These are phyloP conservation scores for Leucocoprinus leucothites DNA, from an alignment of 768 basidiomycete genomes.

Conservation along the genomic window DNA sequence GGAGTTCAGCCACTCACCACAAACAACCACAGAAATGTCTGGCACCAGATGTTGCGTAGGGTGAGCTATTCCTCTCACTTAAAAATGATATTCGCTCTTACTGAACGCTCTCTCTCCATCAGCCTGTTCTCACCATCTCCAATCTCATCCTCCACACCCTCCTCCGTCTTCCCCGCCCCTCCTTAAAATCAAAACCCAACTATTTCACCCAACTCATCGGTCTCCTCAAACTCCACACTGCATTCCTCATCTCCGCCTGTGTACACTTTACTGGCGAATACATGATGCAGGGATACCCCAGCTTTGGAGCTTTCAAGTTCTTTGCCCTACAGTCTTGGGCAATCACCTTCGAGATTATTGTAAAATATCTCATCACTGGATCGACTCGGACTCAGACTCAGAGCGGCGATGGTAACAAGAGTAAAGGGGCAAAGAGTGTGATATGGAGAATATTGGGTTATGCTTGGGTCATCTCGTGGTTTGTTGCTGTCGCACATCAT, in stretches of 20 bases:
- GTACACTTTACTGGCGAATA: conserved; percentile 27
- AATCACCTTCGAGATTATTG: conserved; percentile 23
- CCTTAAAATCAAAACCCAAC: not conserved
- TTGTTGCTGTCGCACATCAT: conserved; percentile 1
- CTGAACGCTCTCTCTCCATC: not conserved
- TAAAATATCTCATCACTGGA: conserved; percentile 16
- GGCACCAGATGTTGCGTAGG: conserved; percentile 35
- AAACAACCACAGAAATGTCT: conserved; percentile 16
- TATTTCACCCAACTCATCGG: conserved; percentile 18
- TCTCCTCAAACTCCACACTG: conserved; percentile 17
- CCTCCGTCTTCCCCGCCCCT: not conserved
- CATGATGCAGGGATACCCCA: conserved; percentile 20
- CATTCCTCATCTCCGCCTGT: conserved; percentile 29
- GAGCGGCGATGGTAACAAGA: not conserved
- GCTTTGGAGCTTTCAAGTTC: conserved; percentile 22
- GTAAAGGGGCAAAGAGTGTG: not conserved
- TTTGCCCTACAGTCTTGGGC: conserved; percentile 27
- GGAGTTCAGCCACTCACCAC: not conserved
- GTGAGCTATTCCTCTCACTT: conserved; percentile 20
- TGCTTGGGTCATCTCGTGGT: conserved; percentile 14
- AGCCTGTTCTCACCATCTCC: not conserved
- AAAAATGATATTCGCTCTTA: not conserved
- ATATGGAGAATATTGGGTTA: conserved; percentile 8
- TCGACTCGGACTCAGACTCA: not conserved
- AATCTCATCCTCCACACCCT: not conserved